These are phyloP conservation scores for Austropuccinia psidii DNA, from an alignment of 1,284 basidiomycete genomes.

Conservation along the genomic window DNA sequence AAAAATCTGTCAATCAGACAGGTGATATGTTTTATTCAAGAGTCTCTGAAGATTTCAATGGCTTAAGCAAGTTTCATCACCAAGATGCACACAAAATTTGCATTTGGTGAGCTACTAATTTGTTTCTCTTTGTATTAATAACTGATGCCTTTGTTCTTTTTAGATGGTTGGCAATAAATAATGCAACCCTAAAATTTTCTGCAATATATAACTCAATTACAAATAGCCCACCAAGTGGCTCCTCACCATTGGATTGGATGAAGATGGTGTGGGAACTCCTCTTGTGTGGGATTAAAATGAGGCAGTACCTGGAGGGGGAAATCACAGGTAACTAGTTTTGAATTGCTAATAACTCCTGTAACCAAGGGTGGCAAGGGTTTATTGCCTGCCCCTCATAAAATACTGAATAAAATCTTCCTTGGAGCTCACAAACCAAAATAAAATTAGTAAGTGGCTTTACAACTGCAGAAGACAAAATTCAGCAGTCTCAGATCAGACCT, in stretches of 20 bases:
- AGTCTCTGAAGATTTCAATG: conserved; percentile 7
- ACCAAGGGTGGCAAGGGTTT: no score
- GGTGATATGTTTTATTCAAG: conserved; percentile 3
- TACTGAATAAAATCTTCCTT: no score
- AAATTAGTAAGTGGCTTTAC: no score
- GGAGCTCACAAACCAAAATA: no score
- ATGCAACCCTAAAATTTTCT: not conserved
- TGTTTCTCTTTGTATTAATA: not conserved
- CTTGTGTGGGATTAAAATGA: no score
- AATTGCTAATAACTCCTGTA: no score
- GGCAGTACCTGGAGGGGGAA: no score
- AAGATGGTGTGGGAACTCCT: no score
- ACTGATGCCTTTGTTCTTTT: not conserved
- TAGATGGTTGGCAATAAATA: conserved; percentile 14
- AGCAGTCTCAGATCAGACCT: no score
- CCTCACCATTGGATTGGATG: not conserved
- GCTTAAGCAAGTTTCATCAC: not conserved
- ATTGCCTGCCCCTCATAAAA: no score
- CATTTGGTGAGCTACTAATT: not conserved
- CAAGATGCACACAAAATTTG: not conserved
- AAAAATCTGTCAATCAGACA: not conserved
- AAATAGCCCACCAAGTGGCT: not conserved
- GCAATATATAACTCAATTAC: conserved; percentile 3
- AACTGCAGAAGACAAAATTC: no score
- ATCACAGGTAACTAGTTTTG: no score